Base-by-base conservation (phyloP, 2,329 filamentous ascomycete species). In the Paracorniculantispora psalliotae region DNA sequence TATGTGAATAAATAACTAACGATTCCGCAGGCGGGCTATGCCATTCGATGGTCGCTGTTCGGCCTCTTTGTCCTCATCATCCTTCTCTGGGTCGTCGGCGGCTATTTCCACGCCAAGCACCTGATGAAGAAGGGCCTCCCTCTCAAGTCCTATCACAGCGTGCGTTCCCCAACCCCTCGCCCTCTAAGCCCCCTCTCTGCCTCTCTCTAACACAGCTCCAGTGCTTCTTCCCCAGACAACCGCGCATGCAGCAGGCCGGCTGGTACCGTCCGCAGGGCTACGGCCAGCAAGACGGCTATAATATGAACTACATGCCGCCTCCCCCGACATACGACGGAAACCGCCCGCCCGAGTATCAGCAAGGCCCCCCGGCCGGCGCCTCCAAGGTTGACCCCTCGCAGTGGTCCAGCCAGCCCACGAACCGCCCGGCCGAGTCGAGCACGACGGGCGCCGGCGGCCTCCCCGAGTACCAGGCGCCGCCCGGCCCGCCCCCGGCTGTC, bases 1-100 rank as follows among this genome's bases (percentile, higher is more conserved):
- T n/a, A n/a, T n/a, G n/a, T n/a, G 25, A 9, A 12, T 13, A 13
- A 54, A 23, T 33, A 47, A 28, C 41, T 46, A 25, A 46, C 8
- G 13, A 21, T 6, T 19, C 8, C 23, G 17, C 61, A 89, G 85
- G 81, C 79, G 37, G 87, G 84, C 59, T 73, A 81, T 59, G 86
- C 87, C 60, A 77, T 91, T 66, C 89, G 90, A 72, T 93, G 89
- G 83, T 79, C 81, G 49, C 74, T 93, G 61, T 84, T 92, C 67
- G 81, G 82, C 61, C 74, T 77, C 62, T 69, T 93, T 63, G 76
- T 90, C 65, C 60, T 80, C 58, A 59, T 85, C 61, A 73, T 90
- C 67, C 70, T 84, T 55, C 66, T 79, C 44, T 91, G 86, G 78
- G 77, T 92, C 66, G 64, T 90, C 57, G 78, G 83, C 61, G 89